Evolutionary conservation across 1,284 basidiomycete genomes (phyloP).

Genomic region (Cutaneotrichosporon arboriforme): DNA sequence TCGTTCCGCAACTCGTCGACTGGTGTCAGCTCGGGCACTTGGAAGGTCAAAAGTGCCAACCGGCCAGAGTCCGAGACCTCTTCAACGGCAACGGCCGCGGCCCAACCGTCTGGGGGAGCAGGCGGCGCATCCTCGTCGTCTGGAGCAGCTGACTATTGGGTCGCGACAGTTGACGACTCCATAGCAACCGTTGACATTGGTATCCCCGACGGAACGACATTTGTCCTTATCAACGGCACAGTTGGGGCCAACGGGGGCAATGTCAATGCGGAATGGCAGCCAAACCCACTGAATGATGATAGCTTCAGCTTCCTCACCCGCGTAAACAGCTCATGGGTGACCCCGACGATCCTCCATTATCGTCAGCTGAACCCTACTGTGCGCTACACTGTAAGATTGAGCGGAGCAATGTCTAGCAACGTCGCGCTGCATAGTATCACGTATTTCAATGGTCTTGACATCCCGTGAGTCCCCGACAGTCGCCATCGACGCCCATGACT

Average conservation of each 20-base stretch:
- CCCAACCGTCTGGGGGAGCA: not conserved
- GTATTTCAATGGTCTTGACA: not conserved
- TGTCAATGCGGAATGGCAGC: not conserved
- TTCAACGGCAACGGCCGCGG: not conserved
- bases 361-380: not conserved
- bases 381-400: not conserved
- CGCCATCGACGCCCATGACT: not conserved
- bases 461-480: not conserved
- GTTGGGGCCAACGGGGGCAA: not conserved
- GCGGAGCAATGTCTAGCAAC: not conserved
- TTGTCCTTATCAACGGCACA: not conserved
- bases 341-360: not conserved
- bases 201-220: not conserved
- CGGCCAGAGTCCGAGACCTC: no score
- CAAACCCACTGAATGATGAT: not conserved
- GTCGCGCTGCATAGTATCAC: not conserved
- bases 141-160: not conserved
- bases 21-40: not conserved
- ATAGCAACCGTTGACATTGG: not conserved
- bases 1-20: not conserved
- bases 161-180: not conserved
- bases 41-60: not conserved
- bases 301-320: no score
- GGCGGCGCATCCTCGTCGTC: no score
- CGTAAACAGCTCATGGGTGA: not conserved